A percentile compares a stretch with the other conserved stretches of the same genome.
These are phyloP conservation scores for Articulospora tetracladia DNA, from an alignment of 495 filamentous ascomycete genomes.

Conservation along the genomic window DNA sequence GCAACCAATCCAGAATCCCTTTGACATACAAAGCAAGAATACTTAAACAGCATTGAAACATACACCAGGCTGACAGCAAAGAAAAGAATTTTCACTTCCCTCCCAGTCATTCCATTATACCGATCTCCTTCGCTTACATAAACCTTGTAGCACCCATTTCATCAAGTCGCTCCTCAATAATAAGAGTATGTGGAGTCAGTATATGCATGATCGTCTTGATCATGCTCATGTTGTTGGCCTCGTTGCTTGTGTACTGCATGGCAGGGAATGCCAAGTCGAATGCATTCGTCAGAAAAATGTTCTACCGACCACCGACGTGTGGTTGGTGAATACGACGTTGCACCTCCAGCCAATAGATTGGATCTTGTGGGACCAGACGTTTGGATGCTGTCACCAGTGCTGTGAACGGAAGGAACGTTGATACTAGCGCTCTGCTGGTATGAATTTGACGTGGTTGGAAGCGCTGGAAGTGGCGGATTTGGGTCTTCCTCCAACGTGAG, in stretches of 20 bases:
- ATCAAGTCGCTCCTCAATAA: background rate
- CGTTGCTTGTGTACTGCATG: background rate
- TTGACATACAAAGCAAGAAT: background rate
- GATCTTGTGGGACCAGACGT: background rate
- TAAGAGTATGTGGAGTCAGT: background rate
- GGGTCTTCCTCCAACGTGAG: background rate
- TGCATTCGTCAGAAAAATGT: background rate
- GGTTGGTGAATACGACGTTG: background rate
- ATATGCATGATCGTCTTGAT: background rate
- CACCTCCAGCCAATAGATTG: background rate
- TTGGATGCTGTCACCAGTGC: background rate
- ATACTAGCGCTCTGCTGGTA: background rate
- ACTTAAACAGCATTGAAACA: background rate
- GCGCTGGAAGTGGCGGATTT: background rate
- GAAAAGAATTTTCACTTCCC: background rate
- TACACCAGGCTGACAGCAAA: background rate
- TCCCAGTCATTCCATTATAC: background rate
- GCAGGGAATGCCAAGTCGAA: background rate
- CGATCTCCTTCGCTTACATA: background rate
- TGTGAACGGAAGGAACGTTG: background rate
- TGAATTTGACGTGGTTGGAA: background rate
- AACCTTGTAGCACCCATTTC: background rate
- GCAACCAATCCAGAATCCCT: no score
- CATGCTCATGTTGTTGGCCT: background rate
- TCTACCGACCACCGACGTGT: background rate